Percentiles rank a stretch among this genome's conserved stretches.
Conservation (phyloP, 805 yeast genomes). For the Wickerhamiella qilinensis region DNA sequence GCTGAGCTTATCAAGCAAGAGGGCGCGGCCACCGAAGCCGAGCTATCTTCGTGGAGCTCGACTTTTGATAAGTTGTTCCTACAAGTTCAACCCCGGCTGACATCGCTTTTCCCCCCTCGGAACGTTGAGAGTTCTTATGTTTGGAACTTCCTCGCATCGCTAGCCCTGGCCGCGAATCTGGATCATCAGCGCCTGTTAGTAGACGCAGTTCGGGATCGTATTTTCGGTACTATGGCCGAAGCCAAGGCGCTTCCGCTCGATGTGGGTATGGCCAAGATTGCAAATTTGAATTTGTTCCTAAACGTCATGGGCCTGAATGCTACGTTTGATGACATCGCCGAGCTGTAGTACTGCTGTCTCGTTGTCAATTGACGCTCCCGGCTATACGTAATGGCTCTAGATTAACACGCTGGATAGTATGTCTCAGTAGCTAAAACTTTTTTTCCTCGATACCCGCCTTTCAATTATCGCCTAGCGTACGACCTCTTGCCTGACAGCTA, state of each 20-base stretch:
- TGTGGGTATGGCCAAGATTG: conserved; percentile 42
- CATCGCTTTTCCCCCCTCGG: conserved; percentile 65
- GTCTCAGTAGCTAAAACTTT: too few species aligned
- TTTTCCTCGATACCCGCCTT: too few species aligned
- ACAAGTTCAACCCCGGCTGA: conserved; percentile 59
- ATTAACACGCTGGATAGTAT: too few species aligned
- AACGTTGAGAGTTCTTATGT: conserved; percentile 59
- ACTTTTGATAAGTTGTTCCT: conserved; percentile 74
- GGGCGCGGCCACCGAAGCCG: conserved; percentile 27
- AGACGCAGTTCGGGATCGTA: conserved; percentile 85
- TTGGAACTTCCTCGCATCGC: conserved; percentile 93
- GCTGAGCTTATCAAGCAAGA: conserved; percentile 88
- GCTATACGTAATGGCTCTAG: too few species aligned
- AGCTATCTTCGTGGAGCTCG: conserved; percentile 50
- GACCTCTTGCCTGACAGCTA: too few species aligned
- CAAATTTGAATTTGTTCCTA: conserved; percentile 76
- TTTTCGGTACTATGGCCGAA: conserved; percentile 69
- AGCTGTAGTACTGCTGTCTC: conserved; percentile 32
- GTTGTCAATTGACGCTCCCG: too few species aligned
- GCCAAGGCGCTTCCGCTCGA: conserved; percentile 43
- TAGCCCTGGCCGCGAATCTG: conserved; percentile 80
- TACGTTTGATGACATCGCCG: conserved; percentile 74
- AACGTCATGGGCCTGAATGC: conserved; percentile 95
- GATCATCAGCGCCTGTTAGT: conserved; percentile 82
- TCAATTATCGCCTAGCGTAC: too few species aligned